Evolutionary conservation across 495 filamentous ascomycete genomes (phyloP).

Genomic region (Trichoderma erinaceum): DNA sequence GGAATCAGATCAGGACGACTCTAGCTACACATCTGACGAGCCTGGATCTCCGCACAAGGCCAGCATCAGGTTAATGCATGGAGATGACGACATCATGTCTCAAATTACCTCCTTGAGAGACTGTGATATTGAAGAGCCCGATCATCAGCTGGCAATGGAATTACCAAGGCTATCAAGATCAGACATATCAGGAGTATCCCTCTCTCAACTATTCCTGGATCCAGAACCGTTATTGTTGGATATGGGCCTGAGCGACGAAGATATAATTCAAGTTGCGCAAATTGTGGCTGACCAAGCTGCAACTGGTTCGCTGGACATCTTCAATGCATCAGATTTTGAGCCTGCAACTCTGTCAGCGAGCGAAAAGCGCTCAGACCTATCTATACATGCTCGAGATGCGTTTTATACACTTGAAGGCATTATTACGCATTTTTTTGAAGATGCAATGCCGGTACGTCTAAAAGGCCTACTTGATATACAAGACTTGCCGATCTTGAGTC

Average conservation of each 20-base stretch:
- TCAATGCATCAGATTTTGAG: conserved; percentile 15
- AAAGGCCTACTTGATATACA: conserved; percentile 45
- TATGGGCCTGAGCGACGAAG: conserved; percentile 39
- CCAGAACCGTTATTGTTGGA: conserved; percentile 40
- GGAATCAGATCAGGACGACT: conserved; percentile 45
- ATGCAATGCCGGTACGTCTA: conserved; percentile 35
- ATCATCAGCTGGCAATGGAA: conserved; percentile 34
- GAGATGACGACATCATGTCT: conserved; percentile 42
- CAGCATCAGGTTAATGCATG: conserved; percentile 29
- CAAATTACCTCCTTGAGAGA: conserved; percentile 46
- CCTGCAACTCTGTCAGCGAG: conserved; percentile 18
- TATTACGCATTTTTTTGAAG: conserved; percentile 34
- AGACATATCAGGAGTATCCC: conserved; percentile 37
- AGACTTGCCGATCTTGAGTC: conserved; percentile 43
- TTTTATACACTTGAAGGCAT: conserved; percentile 33
- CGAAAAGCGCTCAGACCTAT: conserved; percentile 29
- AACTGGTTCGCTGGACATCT: conserved; percentile 32
- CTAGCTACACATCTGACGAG: conserved; percentile 40
- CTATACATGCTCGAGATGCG: conserved; percentile 34
- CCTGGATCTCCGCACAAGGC: conserved; percentile 40
- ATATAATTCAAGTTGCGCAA: conserved; percentile 53
- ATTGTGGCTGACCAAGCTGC: conserved; percentile 56
- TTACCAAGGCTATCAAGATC: conserved; percentile 33
- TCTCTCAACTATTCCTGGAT: conserved; percentile 45
- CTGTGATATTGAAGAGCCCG: conserved; percentile 32